Base-by-base conservation (phyloP, 805 yeast species). In the Candida ipomoeae region DNA sequence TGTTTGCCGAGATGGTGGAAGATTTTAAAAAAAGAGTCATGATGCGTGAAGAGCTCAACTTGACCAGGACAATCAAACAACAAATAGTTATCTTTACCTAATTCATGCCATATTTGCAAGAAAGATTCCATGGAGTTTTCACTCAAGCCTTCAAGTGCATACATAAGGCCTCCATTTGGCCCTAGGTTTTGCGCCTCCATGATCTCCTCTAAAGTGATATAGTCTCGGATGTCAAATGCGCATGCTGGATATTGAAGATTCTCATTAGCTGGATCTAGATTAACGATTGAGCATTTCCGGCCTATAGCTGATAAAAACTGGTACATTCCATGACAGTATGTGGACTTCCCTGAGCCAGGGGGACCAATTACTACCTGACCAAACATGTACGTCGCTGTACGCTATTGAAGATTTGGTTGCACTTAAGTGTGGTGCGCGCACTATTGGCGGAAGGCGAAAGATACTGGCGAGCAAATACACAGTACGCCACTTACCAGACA, bases 291-390 rank as follows among this genome's bases (percentile, higher is more conserved):
- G 44, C 87, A 83, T 60, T 88, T 86, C 53, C 99, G 74, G 5
- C 99, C 99, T 46, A 95, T 90, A 1, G 98, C 96, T 52, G 87
- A 85, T 60, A 92, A 77, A 67, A 94, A 94, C 71, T 94, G 98
- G 55, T 80, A 80, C 83, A 92, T 83, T 40, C 99, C 99, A 65
- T 83, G 75, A 66, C 97, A 91, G 65, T 89, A 94, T 0, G 99
- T 95, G 0, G 97, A 88, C 63, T 94, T 94, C 1, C 99, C 99
- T 0, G 96, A 80, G 1, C 99, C 99, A 0, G 99, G 99, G 0
- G 99, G 98, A 0, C 99, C 99, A 36, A 94, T 89, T 8, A 92
- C 91, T 8, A 94, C 81, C 69, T 94, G 97, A 3, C 96, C 97
- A 67, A 87, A 87, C 78, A 74, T 74, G 13, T 8, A n/a, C 13